Evolutionary conservation across 1,284 basidiomycete species (phyloP).

Genomic region (Stereum hirsutum): DNA sequence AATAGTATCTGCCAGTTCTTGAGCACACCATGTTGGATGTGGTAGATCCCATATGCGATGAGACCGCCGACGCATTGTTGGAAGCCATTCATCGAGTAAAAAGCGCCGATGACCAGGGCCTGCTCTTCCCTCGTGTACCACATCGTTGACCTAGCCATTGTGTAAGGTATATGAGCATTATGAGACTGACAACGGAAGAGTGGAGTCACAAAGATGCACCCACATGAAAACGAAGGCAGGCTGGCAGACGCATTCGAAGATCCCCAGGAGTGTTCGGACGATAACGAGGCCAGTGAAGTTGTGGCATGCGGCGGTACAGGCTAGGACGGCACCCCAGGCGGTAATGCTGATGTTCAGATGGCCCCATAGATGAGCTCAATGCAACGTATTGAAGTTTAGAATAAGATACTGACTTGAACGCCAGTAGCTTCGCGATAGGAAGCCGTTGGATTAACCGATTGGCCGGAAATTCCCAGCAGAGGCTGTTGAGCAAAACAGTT

Average conservation of each 20-base stretch:
- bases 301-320: conserved; percentile 37
- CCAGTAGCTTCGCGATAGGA: conserved; percentile 38
- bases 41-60: conserved; percentile 40
- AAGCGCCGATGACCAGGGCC: conserved; percentile 36
- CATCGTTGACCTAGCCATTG: conserved; percentile 31
- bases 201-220: too few relatives aligned
- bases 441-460: conserved; percentile 38
- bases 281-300: conserved; percentile 36
- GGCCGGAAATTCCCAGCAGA: conserved; percentile 40
- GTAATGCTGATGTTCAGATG: conserved; percentile 29
- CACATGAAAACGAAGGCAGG: conserved; percentile 33
- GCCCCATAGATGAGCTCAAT: background rate
- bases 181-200: background rate
- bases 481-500: conserved; percentile 14
- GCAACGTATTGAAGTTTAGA: background rate
- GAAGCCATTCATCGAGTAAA: conserved; percentile 45
- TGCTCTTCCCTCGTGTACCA: conserved; percentile 45
- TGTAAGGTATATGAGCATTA: background rate
- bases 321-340: conserved; percentile 39
- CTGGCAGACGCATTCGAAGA: conserved; percentile 43
- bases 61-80: conserved; percentile 44
- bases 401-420: conserved; percentile 27
- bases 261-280: conserved; percentile 38
- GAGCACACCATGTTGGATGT: conserved; percentile 29
- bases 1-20: conserved; percentile 48